Evolutionary conservation across 2,329 filamentous ascomycete genomes (phyloP).

Genomic region (Aspergillus sp.): DNA sequence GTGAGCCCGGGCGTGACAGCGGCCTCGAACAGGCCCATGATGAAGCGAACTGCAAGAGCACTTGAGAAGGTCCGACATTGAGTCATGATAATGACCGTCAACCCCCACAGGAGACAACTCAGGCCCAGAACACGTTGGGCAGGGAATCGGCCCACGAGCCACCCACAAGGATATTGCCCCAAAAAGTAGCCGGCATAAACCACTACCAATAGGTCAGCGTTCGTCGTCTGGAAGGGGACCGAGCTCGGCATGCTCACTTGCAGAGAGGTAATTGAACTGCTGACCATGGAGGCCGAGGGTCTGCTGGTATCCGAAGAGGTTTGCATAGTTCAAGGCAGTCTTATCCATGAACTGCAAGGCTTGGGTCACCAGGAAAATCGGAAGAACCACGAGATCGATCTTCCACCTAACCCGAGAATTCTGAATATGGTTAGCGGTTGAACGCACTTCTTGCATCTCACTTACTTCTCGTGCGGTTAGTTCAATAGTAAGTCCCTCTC

Average conservation of each 20-base stretch:
- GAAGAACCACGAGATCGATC: constrained; percentile 8
- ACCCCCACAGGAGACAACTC: constrained; percentile 11
- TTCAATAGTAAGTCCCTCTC: neutral
- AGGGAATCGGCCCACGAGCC: constrained; percentile 13
- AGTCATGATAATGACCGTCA: constrained; percentile 14
- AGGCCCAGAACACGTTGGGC: constrained; percentile 11
- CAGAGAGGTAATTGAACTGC: constrained; percentile 7
- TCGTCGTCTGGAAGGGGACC: neutral
- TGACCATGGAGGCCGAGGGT: constrained; percentile 8
- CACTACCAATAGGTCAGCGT: constrained; percentile 4
- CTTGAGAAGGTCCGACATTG: constrained; percentile 12
- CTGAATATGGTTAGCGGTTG: neutral
- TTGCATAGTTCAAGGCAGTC: constrained; percentile 13
- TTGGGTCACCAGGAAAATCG: constrained; percentile 12
- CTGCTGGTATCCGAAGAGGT: constrained; percentile 11
- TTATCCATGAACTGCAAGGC: constrained; percentile 15
- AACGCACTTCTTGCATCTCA: neutral
- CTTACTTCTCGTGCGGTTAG: neutral
- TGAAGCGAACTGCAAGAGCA: constrained; percentile 8
- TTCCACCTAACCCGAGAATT: constrained; percentile 7
- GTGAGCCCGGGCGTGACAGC: constrained; percentile 10
- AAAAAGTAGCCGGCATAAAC: constrained; percentile 15
- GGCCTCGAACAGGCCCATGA: constrained; percentile 14
- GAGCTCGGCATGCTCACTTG: constrained; percentile 2
- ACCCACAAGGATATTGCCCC: constrained; percentile 14